Conservation (phyloP, 192 early-diverging fungal species). For the Coemansia sp. region DNA sequence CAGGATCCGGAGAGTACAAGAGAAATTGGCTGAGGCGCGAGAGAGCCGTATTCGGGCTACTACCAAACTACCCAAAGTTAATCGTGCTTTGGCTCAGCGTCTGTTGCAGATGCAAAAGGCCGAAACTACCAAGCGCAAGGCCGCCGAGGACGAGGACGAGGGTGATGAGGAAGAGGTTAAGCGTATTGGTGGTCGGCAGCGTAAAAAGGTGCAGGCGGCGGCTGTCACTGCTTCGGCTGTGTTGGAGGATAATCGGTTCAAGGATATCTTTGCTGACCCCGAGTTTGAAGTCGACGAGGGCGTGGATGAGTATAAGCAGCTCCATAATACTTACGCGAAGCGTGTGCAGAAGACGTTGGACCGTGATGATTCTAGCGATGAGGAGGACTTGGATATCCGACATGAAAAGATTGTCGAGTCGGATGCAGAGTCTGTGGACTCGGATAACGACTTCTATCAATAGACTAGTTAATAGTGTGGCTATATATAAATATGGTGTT, state of each 20-base stretch:
- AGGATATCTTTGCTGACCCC: slow-evolving; percentile 83
- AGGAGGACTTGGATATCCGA: slow-evolving; percentile 42
- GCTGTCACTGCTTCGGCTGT: slow-evolving; percentile 61
- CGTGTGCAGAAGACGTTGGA: neutral
- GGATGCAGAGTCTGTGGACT: neutral
- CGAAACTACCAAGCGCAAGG: slow-evolving; percentile 48
- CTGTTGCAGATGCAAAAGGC: slow-evolving; percentile 58
- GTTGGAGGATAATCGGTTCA: slow-evolving; percentile 86
- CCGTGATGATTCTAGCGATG: slow-evolving; percentile 44
- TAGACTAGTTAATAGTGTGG: neutral
- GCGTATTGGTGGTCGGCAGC: slow-evolving; percentile 55
- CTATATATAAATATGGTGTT: neutral
- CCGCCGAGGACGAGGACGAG: neutral
- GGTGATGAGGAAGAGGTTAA: slow-evolving; percentile 42
- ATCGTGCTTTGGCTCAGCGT: slow-evolving; percentile 80
- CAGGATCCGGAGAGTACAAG: slow-evolving; percentile 73
- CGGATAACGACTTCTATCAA: slow-evolving; percentile 28
- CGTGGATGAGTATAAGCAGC: slow-evolving; percentile 75
- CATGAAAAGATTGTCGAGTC: neutral
- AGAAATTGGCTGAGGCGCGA: slow-evolving; percentile 83
- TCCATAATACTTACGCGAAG: slow-evolving; percentile 32
- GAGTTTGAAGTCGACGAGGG: slow-evolving; percentile 91
- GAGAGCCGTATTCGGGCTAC: slow-evolving; percentile 86
- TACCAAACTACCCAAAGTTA: slow-evolving; percentile 91
- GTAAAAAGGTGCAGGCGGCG: slow-evolving; percentile 43